Percentiles rank a stretch among this genome's conserved stretches.
These are phyloP conservation scores for Geotrichum reessii DNA, from an alignment of 1,139 yeast genomes.

Conservation along the genomic window DNA sequence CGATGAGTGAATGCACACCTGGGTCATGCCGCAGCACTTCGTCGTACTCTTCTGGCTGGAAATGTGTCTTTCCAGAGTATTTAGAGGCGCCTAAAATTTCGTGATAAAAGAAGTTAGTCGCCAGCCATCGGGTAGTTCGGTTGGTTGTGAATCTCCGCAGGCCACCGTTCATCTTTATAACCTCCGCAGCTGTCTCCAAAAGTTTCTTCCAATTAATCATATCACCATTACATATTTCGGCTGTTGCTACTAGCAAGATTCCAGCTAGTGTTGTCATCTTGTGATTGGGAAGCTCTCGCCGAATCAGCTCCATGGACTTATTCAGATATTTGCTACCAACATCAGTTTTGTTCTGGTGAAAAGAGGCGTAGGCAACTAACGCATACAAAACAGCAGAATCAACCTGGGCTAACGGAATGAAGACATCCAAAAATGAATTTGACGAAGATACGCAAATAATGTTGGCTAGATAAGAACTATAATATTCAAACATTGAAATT, in stretches of 20 bases:
- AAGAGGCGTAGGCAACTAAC: constrained; percentile 73
- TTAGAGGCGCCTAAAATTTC: constrained; percentile 63
- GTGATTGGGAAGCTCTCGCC: constrained; percentile 21
- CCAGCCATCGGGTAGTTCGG: constrained; percentile 64
- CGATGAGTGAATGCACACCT: constrained; percentile 63
- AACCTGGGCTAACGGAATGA: constrained; percentile 68
- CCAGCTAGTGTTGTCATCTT: constrained; percentile 52
- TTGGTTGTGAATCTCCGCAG: constrained; percentile 45
- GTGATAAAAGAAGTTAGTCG: constrained; percentile 78
- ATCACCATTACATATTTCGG: constrained; percentile 72
- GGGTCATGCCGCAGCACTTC: constrained; percentile 37
- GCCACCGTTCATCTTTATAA: constrained; percentile 56
- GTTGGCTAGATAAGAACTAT: constrained; percentile 53
- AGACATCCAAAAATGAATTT: constrained; percentile 66
- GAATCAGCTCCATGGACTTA: constrained; percentile 29
- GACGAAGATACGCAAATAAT: constrained; percentile 61
- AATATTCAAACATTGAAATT: constrained; percentile 55
- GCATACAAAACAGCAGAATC: constrained; percentile 65
- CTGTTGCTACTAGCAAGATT: constrained; percentile 60
- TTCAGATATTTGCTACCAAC: constrained; percentile 34
- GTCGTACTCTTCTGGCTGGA: constrained; percentile 43
- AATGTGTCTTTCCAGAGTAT: constrained; percentile 32
- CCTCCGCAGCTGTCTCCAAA: constrained; percentile 55
- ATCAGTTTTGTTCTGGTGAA: constrained; percentile 44
- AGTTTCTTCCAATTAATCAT: constrained; percentile 63